Evolutionary conservation across 305 asterid species (phyloP).

Genomic region (Ajuga reptans): DNA sequence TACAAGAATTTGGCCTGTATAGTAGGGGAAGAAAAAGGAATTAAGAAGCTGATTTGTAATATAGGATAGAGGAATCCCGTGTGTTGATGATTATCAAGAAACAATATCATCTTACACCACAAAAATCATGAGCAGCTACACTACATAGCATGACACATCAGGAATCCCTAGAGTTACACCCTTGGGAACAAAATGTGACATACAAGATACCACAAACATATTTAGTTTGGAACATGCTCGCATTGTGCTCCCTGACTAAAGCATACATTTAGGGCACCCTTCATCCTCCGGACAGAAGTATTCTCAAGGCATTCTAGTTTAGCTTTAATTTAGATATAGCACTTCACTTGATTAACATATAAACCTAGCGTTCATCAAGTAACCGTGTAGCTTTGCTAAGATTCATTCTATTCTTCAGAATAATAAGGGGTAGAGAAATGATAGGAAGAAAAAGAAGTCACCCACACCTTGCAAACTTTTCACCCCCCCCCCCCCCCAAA

Average conservation of each 20-base stretch:
- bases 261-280: background rate
- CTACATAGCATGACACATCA: background rate
- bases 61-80: background rate
- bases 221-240: background rate
- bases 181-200: background rate
- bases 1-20: slow-evolving; percentile 66
- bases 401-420: background rate
- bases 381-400: background rate
- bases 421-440: background rate
- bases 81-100: background rate
- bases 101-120: background rate
- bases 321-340: background rate
- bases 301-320: background rate
- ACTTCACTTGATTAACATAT: background rate
- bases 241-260: background rate
- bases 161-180: background rate
- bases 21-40: background rate
- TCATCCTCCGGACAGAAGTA: background rate
- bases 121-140: background rate
- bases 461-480: background rate
- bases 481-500: too few species aligned
- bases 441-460: background rate
- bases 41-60: background rate
- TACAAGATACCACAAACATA: background rate
- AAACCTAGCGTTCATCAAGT: background rate